These are phyloP conservation scores for Closterium sp. DNA, from an alignment of 139 green algal genomes.

Conservation along the genomic window DNA sequence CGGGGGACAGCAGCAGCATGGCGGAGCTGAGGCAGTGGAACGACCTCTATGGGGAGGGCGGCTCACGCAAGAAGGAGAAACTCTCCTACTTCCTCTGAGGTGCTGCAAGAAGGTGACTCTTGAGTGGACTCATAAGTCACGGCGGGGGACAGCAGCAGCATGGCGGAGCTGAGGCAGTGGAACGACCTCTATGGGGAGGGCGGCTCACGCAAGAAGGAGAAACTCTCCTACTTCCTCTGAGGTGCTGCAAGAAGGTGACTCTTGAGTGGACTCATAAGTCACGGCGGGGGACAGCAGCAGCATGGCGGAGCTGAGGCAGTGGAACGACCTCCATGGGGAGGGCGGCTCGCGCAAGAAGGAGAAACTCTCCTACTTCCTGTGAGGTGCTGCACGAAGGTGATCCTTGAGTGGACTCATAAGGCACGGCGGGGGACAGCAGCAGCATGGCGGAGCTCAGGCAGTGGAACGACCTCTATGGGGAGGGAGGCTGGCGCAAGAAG, in stretches of 20 bases:
- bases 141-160: constrained; percentile 49
- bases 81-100: constrained; percentile 63
- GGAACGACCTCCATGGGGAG: constrained; percentile 76
- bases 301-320: constrained; percentile 65
- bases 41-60: constrained; percentile 72
- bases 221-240: constrained; percentile 62
- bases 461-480: constrained; percentile 76
- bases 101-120: neutral
- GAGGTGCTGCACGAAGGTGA: neutral
- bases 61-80: constrained; percentile 53
- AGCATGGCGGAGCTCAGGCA: constrained; percentile 63
- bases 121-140: too few species aligned
- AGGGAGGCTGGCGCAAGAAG: constrained; percentile 63
- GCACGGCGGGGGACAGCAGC: constrained; percentile 47
- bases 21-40: constrained; percentile 70
- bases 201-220: constrained; percentile 56
- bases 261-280: too few species aligned
- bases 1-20: constrained; percentile 55
- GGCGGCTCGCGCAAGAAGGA: constrained; percentile 60
- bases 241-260: neutral
- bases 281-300: constrained; percentile 49
- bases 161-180: constrained; percentile 66
- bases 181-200: constrained; percentile 76
- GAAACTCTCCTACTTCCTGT: constrained; percentile 62
- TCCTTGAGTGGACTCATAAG: too few species aligned